Base-by-base conservation (phyloP, 2,329 filamentous ascomycete species). In the Fusarium bactridioides region DNA sequence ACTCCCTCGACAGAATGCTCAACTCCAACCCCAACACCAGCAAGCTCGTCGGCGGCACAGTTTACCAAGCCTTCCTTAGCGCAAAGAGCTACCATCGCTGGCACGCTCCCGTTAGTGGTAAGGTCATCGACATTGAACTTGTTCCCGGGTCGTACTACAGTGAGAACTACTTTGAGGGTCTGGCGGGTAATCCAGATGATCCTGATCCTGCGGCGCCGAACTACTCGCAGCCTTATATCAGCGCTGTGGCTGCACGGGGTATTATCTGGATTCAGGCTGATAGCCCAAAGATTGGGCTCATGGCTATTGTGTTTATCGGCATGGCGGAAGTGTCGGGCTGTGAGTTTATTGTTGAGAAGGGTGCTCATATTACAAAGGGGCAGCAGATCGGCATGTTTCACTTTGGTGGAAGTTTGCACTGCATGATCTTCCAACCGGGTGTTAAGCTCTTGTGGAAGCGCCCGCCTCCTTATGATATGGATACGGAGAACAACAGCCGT, bases 61-160 rank as follows among this genome's bases (percentile, higher is more conserved):
- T 93, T 5, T 93, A 92, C 76, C 91, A 93, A 74, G 90, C 90
- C 0, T 92, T 91, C 72, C 80, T 93, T 4, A 89, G 85, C 19
- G 86, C 89, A 0, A 80, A 90, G 33, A 89, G 86, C 48, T 93
- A 93, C 77, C 91, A 93, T 78, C 85, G 91, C 25, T 93, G 91
- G 91, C 88, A 92, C 76, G 81, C 88, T 0, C 91, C 91, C 4
- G 85, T 93, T 0, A 84, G 81, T 7, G 91, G 91, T 1, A 88
- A 78, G 4, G 81, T 93, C 13, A 81, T 62, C 4, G 23, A 29
- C 3, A 44, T 55, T 19, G 48, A 56, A 0, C 7, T 35, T 0
- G 48, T 68, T 3, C 16, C 63, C 2, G 65, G 65, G 1, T 50
- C 65, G 0, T 68, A 68, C 12, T 68, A 62, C 38, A 62, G 63